phyloP scores from a whole-genome alignment of 306 rosid genomes.

The Vigna radiata region DNA sequence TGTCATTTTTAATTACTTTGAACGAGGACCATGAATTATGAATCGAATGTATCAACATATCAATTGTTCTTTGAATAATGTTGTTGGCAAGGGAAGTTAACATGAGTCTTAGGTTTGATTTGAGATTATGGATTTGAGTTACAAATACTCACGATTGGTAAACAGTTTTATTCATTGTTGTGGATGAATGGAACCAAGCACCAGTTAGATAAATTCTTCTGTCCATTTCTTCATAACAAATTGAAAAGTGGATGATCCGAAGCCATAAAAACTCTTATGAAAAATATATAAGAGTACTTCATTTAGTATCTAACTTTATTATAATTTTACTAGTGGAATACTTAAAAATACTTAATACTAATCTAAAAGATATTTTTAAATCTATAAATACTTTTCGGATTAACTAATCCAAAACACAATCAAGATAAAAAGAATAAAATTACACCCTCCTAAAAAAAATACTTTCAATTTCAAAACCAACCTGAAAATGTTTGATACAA shows the following conservation, averaged over 20 bases:
- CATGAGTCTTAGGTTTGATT: too few species aligned
- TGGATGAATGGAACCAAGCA: conserved; percentile 72
- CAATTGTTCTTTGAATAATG: background rate
- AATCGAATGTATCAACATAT: conserved; percentile 12
- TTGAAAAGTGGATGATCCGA: conserved; percentile 76
- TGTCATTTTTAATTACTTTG: background rate
- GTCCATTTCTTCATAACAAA: conserved; percentile 77
- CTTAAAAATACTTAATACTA: too few species aligned
- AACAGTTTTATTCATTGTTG: conserved; percentile 81
- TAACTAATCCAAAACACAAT: too few species aligned
- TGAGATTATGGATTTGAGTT: background rate
- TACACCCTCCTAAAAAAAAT: too few species aligned
- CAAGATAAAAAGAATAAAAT: too few species aligned
- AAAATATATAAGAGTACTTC: background rate
- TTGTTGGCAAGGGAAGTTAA: too few species aligned
- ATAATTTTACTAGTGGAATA: too few species aligned
- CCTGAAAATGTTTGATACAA: too few species aligned
- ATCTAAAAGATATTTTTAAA: too few species aligned
- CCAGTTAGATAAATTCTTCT: conserved; percentile 80
- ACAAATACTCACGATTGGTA: conserved; percentile 68
- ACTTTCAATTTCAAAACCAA: too few species aligned
- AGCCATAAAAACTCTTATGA: conserved; percentile 46
- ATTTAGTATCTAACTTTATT: background rate
- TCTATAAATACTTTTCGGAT: too few species aligned
- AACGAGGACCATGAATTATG: conserved; percentile 38